Conservation (phyloP, 176 grass and related monocot genomes). For the Themeda triandra region DNA sequence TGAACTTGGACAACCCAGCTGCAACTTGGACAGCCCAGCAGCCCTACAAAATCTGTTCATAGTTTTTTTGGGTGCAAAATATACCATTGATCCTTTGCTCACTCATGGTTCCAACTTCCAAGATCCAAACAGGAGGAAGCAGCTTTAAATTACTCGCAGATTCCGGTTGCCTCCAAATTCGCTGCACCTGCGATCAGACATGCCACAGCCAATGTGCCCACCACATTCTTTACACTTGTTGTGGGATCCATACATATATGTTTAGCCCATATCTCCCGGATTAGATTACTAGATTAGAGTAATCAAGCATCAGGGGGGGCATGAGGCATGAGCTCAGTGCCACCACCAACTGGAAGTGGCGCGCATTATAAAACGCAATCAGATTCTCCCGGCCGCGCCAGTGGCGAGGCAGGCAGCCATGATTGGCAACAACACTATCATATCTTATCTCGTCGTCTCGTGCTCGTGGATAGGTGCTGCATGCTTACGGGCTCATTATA, state of each 20-base stretch:
- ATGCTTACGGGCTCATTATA: neutral
- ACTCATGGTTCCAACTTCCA: neutral
- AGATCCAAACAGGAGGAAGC: neutral
- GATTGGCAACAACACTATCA: constrained; percentile 17
- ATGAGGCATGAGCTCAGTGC: constrained; percentile 5
- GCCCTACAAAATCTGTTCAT: neutral
- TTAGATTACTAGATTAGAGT: neutral
- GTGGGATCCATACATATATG: neutral
- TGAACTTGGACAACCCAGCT: neutral
- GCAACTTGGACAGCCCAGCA: neutral
- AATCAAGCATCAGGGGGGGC: neutral
- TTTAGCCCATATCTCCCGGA: constrained; percentile 31
- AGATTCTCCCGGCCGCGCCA: constrained; percentile 52
- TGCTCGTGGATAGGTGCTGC: constrained; percentile 18
- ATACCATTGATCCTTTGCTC: neutral
- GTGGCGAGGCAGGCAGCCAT: constrained; percentile 3
- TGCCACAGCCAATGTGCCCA: constrained; percentile 26
- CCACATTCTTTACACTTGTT: constrained; percentile 1
- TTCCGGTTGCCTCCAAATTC: constrained; percentile 26
- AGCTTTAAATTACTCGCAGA: neutral
- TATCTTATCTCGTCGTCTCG: constrained; percentile 32
- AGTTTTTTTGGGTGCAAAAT: too few relatives aligned
- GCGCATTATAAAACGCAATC: constrained; percentile 22
- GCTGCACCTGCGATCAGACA: constrained; percentile 20
- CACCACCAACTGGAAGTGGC: constrained; percentile 33